These are phyloP conservation scores for Neurospora sp. DNA, from an alignment of 495 filamentous ascomycete species.

Conservation along the genomic window DNA sequence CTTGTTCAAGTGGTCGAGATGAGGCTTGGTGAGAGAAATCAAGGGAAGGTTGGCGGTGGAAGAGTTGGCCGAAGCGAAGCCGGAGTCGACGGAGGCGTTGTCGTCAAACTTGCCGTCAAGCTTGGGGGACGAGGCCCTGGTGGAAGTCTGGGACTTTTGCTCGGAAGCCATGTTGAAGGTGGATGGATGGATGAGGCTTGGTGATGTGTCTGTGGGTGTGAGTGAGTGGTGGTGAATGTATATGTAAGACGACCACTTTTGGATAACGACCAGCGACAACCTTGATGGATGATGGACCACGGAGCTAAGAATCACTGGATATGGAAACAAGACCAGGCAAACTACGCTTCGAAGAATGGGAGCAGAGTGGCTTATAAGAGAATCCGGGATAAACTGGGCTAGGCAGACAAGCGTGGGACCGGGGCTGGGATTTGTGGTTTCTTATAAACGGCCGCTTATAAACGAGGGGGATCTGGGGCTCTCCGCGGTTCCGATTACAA, in stretches of 20 bases:
- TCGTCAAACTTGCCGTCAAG: constrained; percentile 21
- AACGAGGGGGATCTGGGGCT: background rate
- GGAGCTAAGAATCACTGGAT: background rate
- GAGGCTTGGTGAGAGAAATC: constrained; percentile 77
- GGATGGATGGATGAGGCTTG: background rate
- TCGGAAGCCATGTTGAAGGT: constrained; percentile 21
- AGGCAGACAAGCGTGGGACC: background rate
- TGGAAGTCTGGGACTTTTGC: constrained; percentile 16
- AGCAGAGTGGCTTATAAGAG: background rate
- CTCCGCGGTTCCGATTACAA: background rate
- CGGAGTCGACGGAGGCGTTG: constrained; percentile 58
- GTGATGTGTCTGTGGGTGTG: background rate
- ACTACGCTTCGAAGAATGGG: background rate
- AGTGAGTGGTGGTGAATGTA: background rate
- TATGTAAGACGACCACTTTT: background rate
- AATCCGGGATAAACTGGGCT: background rate
- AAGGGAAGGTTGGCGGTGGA: constrained; percentile 32
- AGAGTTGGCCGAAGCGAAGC: constrained; percentile 70
- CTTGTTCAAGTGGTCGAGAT: constrained; percentile 81
- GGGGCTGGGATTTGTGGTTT: background rate
- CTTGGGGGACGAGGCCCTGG: constrained; percentile 25
- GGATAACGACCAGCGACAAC: background rate
- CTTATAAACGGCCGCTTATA: background rate
- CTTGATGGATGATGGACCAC: background rate
- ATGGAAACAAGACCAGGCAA: background rate